Evolutionary conservation across 345 rosid species (phyloP).

Genomic region (Erucastrum elatum): DNA sequence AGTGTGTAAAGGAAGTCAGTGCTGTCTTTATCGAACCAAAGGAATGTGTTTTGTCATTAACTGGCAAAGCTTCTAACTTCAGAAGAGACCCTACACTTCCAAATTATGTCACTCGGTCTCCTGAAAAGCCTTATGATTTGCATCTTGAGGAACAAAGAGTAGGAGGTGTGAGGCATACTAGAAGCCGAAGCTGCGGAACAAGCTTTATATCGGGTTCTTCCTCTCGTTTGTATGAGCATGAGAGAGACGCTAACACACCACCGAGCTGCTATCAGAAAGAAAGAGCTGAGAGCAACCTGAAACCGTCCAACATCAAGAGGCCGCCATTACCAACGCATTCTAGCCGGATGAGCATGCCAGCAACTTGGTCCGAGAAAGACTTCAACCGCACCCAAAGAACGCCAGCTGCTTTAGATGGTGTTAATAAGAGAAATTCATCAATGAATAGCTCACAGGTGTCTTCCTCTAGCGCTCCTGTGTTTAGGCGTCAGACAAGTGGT

Average conservation of each 20-base stretch:
- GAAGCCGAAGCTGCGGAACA: conserved; percentile 75
- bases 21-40: conserved; percentile 27
- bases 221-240: conserved; percentile 38
- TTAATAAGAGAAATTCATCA: conserved; percentile 35
- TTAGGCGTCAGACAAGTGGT: conserved; percentile 41
- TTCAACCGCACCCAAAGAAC: conserved; percentile 30
- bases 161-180: conserved; percentile 46
- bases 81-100: conserved; percentile 41
- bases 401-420: conserved; percentile 22
- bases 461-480: conserved; percentile 27
- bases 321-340: conserved; percentile 28
- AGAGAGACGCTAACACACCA: conserved; percentile 45
- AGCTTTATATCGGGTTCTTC: conserved; percentile 43
- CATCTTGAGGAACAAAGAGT: conserved; percentile 41
- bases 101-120: conserved; percentile 40
- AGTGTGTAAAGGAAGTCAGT: conserved; percentile 19
- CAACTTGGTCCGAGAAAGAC: conserved; percentile 41
- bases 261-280: conserved; percentile 44
- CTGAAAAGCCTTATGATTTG: conserved; percentile 45
- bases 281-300: conserved; percentile 44
- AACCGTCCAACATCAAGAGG: conserved; percentile 35
- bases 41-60: conserved; percentile 37
- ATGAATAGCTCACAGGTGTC: conserved; percentile 44
- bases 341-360: conserved; percentile 39
- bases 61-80: conserved; percentile 49